Percentiles rank a stretch among this genome's conserved stretches.
phyloP scores from a whole-genome alignment of 371 early-diverging fungal genomes.

The Rhizopus microsporus region DNA sequence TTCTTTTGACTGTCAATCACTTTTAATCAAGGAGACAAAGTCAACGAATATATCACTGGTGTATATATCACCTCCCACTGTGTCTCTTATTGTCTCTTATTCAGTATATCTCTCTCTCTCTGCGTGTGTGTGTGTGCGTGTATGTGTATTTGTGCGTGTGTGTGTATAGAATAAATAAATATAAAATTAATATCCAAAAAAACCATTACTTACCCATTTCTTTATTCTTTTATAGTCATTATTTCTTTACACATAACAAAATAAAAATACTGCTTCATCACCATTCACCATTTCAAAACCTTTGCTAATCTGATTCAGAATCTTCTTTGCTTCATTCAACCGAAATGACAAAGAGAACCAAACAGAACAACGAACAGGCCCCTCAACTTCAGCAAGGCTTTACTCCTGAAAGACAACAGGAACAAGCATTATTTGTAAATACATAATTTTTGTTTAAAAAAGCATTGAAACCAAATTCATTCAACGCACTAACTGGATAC shows the following conservation, averaged over 20 bases:
- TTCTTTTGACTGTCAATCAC: not conserved
- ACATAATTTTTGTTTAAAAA: conserved; percentile 10
- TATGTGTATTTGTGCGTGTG: no score
- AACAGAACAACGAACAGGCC: not conserved
- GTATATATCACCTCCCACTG: no score
- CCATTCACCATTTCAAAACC: not conserved
- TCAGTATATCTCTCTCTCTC: no score
- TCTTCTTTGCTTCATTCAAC: not conserved
- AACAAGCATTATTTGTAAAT: conserved; percentile 21
- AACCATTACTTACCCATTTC: no score
- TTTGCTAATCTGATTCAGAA: not conserved
- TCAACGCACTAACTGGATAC: not conserved
- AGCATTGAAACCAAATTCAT: not conserved
- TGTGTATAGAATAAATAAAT: no score
- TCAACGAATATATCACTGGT: no score
- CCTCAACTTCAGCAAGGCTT: conserved; percentile 4
- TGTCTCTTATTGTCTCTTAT: no score
- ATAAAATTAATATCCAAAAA: no score
- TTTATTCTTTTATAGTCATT: no score
- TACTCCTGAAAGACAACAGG: conserved; percentile 17
- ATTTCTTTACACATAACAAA: no score
- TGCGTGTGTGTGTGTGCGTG: no score
- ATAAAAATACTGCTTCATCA: not conserved
- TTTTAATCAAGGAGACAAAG: no score
- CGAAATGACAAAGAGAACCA: conserved; percentile 4